Percentiles rank a stretch among this genome's conserved stretches.
Evolutionary conservation across 176 grass and related monocot genomes (phyloP).

Genomic region (Phragmites australis): DNA sequence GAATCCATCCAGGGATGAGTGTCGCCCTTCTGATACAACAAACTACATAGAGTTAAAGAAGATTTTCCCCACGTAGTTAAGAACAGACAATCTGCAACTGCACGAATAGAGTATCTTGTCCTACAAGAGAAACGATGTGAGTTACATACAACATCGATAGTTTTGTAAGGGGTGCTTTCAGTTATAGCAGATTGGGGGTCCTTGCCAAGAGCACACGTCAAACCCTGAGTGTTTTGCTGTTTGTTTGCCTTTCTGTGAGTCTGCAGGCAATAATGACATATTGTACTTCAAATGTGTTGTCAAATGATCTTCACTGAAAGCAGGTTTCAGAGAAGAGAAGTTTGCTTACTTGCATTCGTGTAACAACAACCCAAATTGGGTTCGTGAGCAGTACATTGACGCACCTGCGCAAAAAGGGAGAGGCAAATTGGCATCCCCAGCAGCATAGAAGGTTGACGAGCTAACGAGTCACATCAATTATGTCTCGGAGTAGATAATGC

Average conservation of each 20-base stretch:
- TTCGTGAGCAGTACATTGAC: constrained; percentile 95
- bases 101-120: background rate
- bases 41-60: background rate
- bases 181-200: constrained; percentile 34
- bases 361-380: constrained; percentile 90
- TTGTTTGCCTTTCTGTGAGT: constrained; percentile 78
- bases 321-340: background rate
- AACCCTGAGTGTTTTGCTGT: constrained; percentile 43
- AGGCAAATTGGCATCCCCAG: background rate
- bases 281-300: constrained; percentile 4
- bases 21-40: background rate
- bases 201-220: constrained; percentile 48
- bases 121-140: background rate
- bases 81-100: background rate
- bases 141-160: constrained; percentile 62
- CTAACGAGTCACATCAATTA: background rate
- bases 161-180: constrained; percentile 67
- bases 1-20: constrained; percentile 1
- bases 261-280: constrained; percentile 45
- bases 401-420: constrained; percentile 54
- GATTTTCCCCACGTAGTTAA: background rate
- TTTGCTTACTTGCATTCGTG: constrained; percentile 80
- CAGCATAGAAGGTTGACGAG: background rate
- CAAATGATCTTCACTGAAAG: constrained; percentile 6
- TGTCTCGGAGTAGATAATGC: background rate